These are phyloP conservation scores for Yarrowia sp. DNA, from an alignment of 805 yeast species.

Conservation along the genomic window DNA sequence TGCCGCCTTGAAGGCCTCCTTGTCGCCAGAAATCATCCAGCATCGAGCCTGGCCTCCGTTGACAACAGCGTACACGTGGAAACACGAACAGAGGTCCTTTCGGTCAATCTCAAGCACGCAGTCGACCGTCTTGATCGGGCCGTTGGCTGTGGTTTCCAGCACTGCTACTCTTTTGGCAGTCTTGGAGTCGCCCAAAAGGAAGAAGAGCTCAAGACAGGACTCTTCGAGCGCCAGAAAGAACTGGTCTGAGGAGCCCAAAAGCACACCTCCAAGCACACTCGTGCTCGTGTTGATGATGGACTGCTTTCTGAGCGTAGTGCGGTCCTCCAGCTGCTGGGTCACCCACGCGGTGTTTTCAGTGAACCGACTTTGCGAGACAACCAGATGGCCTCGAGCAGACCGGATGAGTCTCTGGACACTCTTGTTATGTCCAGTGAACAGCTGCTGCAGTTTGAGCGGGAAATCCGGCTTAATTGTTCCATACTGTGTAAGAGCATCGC, in stretches of 20 bases:
- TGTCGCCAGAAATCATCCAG: not conserved
- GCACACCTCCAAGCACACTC: not conserved
- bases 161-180: not conserved
- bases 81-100: not conserved
- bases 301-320: slow-evolving; percentile 10
- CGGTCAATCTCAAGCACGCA: slow-evolving; percentile 17
- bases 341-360: slow-evolving; percentile 62
- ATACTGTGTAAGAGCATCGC: slow-evolving; percentile 1
- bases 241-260: slow-evolving; percentile 5
- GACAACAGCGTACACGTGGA: slow-evolving; percentile 15
- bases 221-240: not conserved
- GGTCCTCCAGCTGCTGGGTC: slow-evolving; percentile 1
- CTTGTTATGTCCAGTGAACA: slow-evolving; percentile 82
- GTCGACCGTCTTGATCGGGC: not conserved
- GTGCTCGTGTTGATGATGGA: slow-evolving; percentile 11
- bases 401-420: slow-evolving; percentile 67
- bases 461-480: slow-evolving; percentile 15
- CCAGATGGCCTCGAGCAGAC: slow-evolving; percentile 62
- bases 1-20: not conserved
- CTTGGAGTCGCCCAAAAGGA: not conserved
- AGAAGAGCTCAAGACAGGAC: not conserved
- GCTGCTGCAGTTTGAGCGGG: slow-evolving; percentile 17
- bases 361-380: slow-evolving; percentile 60
- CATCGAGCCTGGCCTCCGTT: not conserved
- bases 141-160: not conserved